phyloP scores from a whole-genome alignment of 306 rosid species.

The Styphnolobium japonicum region DNA sequence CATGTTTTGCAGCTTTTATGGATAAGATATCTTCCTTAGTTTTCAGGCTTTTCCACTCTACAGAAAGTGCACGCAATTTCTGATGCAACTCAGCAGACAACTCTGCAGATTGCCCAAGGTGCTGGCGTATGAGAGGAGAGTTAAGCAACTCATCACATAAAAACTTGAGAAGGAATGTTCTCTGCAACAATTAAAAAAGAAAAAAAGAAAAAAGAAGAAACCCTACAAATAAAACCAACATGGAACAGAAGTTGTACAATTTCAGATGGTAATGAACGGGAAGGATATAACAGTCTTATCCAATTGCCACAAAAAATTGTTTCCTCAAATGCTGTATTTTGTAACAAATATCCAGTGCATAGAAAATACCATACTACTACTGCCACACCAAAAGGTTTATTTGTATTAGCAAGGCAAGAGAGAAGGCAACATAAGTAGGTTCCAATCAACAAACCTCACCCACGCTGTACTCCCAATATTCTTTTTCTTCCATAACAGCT shows the following conservation, averaged over 20 bases:
- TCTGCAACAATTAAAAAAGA: constrained; percentile 61
- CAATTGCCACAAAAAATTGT: background rate
- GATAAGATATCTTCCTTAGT: constrained; percentile 73
- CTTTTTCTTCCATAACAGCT: constrained; percentile 78
- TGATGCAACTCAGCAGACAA: constrained; percentile 77
- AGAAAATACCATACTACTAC: background rate
- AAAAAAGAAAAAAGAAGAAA: background rate
- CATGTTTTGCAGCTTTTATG: constrained; percentile 67
- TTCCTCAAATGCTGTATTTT: background rate
- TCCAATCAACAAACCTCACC: constrained; percentile 65
- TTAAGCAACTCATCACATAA: constrained; percentile 90
- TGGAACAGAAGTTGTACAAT: background rate
- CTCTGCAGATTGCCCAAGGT: constrained; percentile 91
- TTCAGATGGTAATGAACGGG: background rate
- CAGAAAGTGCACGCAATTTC: constrained; percentile 66
- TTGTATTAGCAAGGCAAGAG: background rate
- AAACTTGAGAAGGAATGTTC: constrained; percentile 76
- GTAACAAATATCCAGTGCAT: background rate
- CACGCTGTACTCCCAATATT: constrained; percentile 77
- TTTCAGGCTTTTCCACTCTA: constrained; percentile 88
- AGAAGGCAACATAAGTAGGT: constrained; percentile 23
- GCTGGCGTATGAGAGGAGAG: constrained; percentile 72
- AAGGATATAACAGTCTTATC: background rate
- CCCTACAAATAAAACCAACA: constrained; percentile 18
- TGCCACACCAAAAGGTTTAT: background rate